Percentiles rank a stretch among this genome's conserved stretches.
phyloP scores from a whole-genome alignment of 352 stramenopile species.

The Globisporangium megalacanthum region DNA sequence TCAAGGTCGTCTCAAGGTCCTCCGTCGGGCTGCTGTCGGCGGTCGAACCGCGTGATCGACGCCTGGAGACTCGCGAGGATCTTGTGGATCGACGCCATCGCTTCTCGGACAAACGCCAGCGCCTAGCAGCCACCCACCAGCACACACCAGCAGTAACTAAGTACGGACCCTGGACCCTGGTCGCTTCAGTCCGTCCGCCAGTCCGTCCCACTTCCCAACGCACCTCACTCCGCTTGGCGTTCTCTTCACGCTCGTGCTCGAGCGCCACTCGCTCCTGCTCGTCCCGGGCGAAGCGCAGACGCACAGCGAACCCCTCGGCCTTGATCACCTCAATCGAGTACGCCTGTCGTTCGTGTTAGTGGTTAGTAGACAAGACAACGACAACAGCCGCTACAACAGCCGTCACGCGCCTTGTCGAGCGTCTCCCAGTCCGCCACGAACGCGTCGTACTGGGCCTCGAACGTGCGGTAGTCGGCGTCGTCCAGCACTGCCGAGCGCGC shows the following conservation, averaged over 20 bases:
- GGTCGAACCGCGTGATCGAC: conserved; percentile 33
- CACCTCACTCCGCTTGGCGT: conserved; percentile 31
- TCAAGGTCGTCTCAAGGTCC: too few species aligned
- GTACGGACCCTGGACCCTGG: not conserved
- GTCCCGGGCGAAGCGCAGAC: conserved; percentile 19
- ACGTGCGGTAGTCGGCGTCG: conserved; percentile 50
- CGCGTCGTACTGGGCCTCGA: conserved; percentile 42
- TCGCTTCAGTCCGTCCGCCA: not conserved
- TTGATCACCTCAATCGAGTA: conserved; percentile 52
- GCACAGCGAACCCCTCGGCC: conserved; percentile 35
- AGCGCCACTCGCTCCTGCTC: conserved; percentile 14
- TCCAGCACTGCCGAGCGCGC: conserved; percentile 55
- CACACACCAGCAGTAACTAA: too few species aligned
- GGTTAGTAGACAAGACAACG: not conserved
- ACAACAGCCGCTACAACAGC: not conserved
- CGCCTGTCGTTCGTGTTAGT: conserved; percentile 11
- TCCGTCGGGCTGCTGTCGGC: conserved; percentile 13
- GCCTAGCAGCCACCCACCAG: conserved; percentile 10
- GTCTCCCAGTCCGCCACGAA: conserved; percentile 52
- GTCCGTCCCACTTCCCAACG: not conserved
- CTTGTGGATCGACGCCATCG: conserved; percentile 42
- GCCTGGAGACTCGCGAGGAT: conserved; percentile 34
- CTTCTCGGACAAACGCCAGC: conserved; percentile 35
- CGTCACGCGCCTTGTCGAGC: conserved; percentile 38
- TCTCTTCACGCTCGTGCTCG: conserved; percentile 19